These are phyloP conservation scores for Amaranthus palmeri DNA, from an alignment of 148 eudicot species.

Conservation along the genomic window DNA sequence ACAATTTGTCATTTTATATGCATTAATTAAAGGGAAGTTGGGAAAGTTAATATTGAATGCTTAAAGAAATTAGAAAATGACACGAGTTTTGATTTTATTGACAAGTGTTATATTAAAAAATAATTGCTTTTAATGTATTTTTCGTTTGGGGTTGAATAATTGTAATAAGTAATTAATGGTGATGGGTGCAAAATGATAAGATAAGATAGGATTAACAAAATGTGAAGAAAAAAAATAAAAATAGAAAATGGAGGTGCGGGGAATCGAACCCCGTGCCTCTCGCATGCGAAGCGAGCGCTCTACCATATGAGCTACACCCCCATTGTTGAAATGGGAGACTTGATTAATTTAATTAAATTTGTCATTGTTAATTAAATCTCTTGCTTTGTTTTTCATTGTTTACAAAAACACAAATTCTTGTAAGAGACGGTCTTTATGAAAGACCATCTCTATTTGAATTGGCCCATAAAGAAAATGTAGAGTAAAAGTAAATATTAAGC, in stretches of 20 bases:
- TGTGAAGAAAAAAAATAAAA: neutral
- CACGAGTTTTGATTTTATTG: neutral
- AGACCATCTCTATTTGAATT: no score
- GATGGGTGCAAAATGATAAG: neutral
- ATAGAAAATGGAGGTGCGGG: conserved; percentile 66
- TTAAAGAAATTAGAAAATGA: neutral
- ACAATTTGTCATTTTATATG: neutral
- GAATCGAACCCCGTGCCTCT: conserved; percentile 92
- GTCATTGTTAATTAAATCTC: neutral
- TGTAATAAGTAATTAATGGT: neutral
- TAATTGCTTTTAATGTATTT: neutral
- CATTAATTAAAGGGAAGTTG: conserved; percentile 1
- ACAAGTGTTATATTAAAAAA: conserved; percentile 4
- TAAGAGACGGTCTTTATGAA: no score
- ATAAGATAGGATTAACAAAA: neutral
- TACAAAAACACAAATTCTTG: no score
- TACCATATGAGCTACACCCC: conserved; percentile 83
- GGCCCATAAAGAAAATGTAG: no score
- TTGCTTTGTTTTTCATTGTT: no score
- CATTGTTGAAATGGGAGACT: neutral
- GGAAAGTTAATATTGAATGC: conserved; percentile 2
- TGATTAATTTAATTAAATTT: neutral
- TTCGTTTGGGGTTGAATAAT: no score
- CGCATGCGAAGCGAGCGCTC: conserved; percentile 89
- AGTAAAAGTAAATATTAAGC: no score